Evolutionary conservation across 2,329 filamentous ascomycete species (phyloP).

Genomic region (Apiospora malaysiana): DNA sequence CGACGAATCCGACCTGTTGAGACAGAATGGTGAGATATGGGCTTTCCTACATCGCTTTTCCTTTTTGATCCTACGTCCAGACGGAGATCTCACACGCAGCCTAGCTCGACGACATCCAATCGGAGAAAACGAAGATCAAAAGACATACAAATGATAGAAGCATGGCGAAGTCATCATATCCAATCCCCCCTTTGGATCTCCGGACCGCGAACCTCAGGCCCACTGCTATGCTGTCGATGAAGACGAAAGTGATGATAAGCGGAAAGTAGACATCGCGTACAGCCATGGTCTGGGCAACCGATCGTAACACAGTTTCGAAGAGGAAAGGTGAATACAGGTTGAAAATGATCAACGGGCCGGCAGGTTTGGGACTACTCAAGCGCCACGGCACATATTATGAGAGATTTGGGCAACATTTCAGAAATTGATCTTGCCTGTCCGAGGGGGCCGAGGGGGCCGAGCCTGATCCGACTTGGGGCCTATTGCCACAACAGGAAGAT

Average conservation of each 20-base stretch:
- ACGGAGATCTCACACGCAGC: too few species aligned
- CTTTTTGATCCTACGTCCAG: too few species aligned
- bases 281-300: slow-evolving; percentile 1
- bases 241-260: slow-evolving; percentile 25
- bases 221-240: slow-evolving; percentile 25
- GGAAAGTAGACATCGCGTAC: slow-evolving; percentile 25
- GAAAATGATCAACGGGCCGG: background rate
- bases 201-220: slow-evolving; percentile 25
- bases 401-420: background rate
- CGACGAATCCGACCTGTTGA: slow-evolving; percentile 10
- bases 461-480: too few species aligned
- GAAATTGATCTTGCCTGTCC: too few species aligned
- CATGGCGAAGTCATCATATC: slow-evolving; percentile 19
- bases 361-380: background rate
- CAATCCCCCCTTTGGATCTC: background rate
- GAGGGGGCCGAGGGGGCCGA: too few species aligned
- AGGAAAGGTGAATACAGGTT: background rate
- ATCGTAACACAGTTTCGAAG: background rate
- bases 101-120: background rate
- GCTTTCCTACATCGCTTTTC: too few species aligned
- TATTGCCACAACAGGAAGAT: too few species aligned
- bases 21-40: background rate
- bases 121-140: too few species aligned
- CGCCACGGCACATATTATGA: background rate
- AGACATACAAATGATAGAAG: slow-evolving; percentile 6